Evolutionary conservation across 1,284 basidiomycete genomes (phyloP).

Genomic region (Trichosporon coremiiforme): DNA sequence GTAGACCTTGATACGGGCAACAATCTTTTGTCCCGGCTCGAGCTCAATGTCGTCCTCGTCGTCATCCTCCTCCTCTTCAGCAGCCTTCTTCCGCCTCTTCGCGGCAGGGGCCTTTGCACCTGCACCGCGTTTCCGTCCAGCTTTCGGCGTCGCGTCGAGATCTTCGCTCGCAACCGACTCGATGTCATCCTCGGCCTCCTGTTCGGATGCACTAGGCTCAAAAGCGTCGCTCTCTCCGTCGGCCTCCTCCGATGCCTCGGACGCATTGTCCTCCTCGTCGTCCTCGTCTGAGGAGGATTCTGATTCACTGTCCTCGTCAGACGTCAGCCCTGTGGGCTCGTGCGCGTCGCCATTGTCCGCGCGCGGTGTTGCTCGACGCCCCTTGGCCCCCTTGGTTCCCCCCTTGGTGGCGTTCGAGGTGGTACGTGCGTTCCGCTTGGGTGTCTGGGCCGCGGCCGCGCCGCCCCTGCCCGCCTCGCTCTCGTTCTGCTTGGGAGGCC

Average conservation of each 20-base stretch:
- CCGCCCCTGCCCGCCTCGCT: background rate
- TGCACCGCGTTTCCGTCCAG: constrained; percentile 17
- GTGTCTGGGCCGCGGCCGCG: background rate
- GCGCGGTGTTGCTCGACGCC: background rate
- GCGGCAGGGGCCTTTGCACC: background rate
- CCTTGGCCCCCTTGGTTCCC: too few relatives aligned
- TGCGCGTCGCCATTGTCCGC: constrained; percentile 25
- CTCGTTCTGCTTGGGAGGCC: background rate
- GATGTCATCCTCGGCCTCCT: constrained; percentile 28
- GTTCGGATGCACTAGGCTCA: constrained; percentile 25
- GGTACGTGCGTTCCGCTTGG: background rate
- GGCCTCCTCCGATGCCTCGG: constrained; percentile 32
- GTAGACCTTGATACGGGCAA: constrained; percentile 54
- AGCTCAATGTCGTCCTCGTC: constrained; percentile 40
- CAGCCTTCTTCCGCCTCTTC: background rate
- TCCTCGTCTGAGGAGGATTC: constrained; percentile 2
- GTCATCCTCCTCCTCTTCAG: constrained; percentile 33
- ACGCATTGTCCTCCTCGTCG: background rate
- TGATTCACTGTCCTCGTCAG: constrained; percentile 25
- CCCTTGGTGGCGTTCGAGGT: constrained; percentile 19
- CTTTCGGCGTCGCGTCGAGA: constrained; percentile 37
- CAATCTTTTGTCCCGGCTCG: constrained; percentile 46
- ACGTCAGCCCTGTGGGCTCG: constrained; percentile 48
- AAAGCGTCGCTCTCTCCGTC: constrained; percentile 29
- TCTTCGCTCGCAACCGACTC: constrained; percentile 42